Evolutionary conservation across 257 asterid species (phyloP).

Genomic region (Lycium ferocissimum): DNA sequence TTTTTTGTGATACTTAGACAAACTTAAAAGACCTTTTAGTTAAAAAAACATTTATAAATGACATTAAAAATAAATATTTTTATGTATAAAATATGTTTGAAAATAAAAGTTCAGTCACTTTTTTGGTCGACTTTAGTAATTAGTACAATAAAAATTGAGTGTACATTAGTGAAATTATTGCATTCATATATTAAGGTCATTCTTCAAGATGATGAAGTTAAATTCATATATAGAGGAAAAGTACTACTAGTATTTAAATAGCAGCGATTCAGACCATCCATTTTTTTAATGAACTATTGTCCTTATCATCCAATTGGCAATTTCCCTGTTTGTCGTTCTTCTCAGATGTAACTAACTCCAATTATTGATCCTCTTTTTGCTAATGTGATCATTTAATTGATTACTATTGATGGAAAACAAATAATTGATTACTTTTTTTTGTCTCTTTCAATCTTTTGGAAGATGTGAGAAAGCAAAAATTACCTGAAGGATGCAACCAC

Average conservation of each 20-base stretch:
- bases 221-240: not conserved
- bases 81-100: no score
- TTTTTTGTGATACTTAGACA: no score
- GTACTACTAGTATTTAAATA: no score
- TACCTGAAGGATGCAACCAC: constrained; percentile 59
- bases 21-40: no score
- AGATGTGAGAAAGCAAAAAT: not conserved
- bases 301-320: not conserved
- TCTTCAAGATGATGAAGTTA: no score
- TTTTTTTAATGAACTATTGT: not conserved
- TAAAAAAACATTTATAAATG: no score
- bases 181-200: no score
- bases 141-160: no score
- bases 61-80: no score
- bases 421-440: not conserved
- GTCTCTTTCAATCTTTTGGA: not conserved
- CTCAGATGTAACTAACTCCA: not conserved
- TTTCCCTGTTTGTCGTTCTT: not conserved
- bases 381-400: not conserved
- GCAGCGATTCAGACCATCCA: not conserved
- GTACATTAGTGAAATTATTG: no score
- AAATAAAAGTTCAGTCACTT: no score
- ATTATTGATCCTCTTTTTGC: not conserved
- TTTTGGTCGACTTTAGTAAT: no score
- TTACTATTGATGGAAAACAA: not conserved